These are phyloP conservation scores for Pezicula radicicola DNA, from an alignment of 2,329 filamentous ascomycete species.

Conservation along the genomic window DNA sequence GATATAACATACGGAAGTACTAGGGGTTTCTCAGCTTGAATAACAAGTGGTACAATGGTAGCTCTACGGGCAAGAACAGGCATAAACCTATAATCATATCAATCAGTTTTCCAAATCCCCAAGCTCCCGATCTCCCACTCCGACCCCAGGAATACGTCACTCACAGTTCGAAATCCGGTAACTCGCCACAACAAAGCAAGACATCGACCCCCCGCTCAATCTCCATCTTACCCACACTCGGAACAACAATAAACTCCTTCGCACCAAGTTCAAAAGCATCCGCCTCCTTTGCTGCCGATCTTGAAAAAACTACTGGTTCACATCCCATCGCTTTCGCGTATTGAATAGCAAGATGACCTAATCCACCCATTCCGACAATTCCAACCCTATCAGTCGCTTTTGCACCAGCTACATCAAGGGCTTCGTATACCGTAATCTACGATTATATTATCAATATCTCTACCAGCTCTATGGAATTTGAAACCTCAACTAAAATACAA, in stretches of 20 bases:
- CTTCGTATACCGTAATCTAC: conserved; percentile 29
- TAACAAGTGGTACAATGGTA: conserved; percentile 10
- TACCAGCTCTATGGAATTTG: not conserved
- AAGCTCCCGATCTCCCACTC: too few relatives aligned
- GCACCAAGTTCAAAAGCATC: conserved; percentile 57
- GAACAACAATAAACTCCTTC: conserved; percentile 53
- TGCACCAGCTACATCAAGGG: conserved; percentile 24
- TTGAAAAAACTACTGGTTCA: conserved; percentile 63
- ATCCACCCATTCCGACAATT: conserved; percentile 66
- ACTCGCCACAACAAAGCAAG: conserved; percentile 5
- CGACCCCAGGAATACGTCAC: not conserved
- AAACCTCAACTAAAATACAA: not conserved
- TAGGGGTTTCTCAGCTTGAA: conserved; percentile 8
- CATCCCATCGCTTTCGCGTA: conserved; percentile 73
- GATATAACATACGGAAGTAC: conserved; percentile 4
- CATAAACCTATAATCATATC: conserved; percentile 5
- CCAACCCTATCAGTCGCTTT: conserved; percentile 36
- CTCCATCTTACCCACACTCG: not conserved
- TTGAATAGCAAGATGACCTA: conserved; percentile 69
- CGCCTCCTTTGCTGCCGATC: conserved; percentile 56
- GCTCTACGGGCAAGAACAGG: conserved; percentile 7
- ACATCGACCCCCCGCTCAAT: conserved; percentile 7
- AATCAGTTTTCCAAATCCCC: not conserved
- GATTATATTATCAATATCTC: not conserved
- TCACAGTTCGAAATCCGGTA: conserved; percentile 10